Base-by-base conservation (phyloP, 805 yeast genomes). In the Kazachstania viticola region DNA sequence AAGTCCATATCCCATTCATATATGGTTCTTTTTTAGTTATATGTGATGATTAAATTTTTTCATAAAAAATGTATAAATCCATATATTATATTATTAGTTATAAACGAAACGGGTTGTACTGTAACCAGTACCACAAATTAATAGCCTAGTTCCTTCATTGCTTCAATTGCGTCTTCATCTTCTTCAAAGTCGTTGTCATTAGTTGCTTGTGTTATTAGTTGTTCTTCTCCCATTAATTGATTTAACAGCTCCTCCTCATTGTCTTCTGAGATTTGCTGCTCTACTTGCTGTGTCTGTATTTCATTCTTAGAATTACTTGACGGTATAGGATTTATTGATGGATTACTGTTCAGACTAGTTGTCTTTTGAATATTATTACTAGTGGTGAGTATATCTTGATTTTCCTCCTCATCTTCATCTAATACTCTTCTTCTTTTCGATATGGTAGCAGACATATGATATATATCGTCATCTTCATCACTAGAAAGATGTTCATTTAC, bases 131-230 rank as follows among this genome's bases (percentile, higher is more conserved):
- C n/a, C n/a, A n/a, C n/a, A n/a, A n/a, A 19, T 23, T 23, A 23
- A n/a, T 9, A 23, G n/a, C 25, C 32, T 22, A 29, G 14, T 25
- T 44, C 49, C 36, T 39, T 39, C 51, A 48, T 44, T 18, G 39
- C 46, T n/a, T 40, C 46, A 30, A 48, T 14, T 9, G 45, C 53
- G n/a, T 45, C 51, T 29, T 43, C 42, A 28, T 48, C 54, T 16
- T 45, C 51, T 8, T 37, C 39, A 16, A 35, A 36, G 2, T 35
- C 35, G 11, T 41, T 44, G 13, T 25, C 39, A 14, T 22, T 15
- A 16, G 14, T 22, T 13, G 9, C 16, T 30, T 30, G 30, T 21
- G 12, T 18, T 6, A 9, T n/a, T 11, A 25, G 25, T 19, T 9
- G 16, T 26, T 13, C 32, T 18, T 27, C 30, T 17, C 9, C 7